A percentile compares a stretch with the other conserved stretches of the same genome.
These are phyloP conservation scores for Fusarium decemcellulare DNA, from an alignment of 2,329 filamentous ascomycete genomes.

Conservation along the genomic window DNA sequence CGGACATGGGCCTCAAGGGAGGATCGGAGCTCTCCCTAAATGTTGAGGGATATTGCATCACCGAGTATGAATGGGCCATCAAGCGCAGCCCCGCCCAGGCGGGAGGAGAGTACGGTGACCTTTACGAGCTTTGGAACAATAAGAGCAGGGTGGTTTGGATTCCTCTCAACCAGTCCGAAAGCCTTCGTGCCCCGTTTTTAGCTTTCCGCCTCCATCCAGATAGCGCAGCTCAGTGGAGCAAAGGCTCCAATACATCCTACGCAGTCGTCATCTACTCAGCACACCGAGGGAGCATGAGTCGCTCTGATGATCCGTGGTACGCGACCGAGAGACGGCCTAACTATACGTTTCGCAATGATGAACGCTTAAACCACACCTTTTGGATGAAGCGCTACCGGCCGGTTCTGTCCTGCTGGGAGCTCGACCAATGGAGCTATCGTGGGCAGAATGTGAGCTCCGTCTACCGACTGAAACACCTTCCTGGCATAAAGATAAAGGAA, in stretches of 20 bases:
- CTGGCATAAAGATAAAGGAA: slow-evolving; percentile 1
- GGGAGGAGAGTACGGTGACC: background rate
- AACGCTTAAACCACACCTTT: background rate
- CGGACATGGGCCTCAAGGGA: background rate
- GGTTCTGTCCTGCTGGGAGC: background rate
- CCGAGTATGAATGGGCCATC: background rate
- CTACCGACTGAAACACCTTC: background rate
- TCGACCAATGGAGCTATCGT: background rate
- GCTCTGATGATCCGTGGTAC: background rate
- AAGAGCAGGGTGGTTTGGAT: background rate
- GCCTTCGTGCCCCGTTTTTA: background rate
- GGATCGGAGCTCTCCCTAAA: background rate
- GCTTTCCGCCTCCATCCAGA: background rate
- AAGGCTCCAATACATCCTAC: background rate
- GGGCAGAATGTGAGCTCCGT: background rate
- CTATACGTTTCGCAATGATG: too few relatives aligned
- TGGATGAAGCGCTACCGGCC: background rate
- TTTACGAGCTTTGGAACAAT: background rate
- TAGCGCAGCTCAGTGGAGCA: background rate
- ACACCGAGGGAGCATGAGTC: background rate
- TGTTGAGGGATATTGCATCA: background rate
- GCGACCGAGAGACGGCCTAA: background rate
- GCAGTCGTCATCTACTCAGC: background rate
- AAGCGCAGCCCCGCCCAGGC: background rate
- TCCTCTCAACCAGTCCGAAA: background rate